Base-by-base conservation (phyloP, 106 monocot genomes). In the Chionographis japonica region DNA sequence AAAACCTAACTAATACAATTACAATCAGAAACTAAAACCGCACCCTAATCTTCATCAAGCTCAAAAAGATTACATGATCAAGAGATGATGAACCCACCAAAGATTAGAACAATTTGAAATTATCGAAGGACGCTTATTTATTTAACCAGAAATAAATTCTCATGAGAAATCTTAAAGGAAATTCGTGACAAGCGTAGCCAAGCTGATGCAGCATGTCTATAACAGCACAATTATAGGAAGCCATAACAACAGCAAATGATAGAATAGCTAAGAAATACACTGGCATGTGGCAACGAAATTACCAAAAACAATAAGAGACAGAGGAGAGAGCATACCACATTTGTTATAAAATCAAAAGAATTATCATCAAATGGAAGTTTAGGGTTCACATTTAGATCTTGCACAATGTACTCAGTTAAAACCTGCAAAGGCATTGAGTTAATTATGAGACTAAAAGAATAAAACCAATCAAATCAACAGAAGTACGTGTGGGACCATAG, bases 331-430 rank as follows among this genome's bases (percentile, higher is more conserved):
- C 61, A 54, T 84, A 95, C 95, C 89, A 89, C 89, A 68, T 92
- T 95, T 53, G 86, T 95, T 72, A 95, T 92, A 43, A 87, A 80
- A 78, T 95, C 91, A 77, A 95, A 92, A 55, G 75, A 73, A 72
- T 82, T 72, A 57, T 92, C 95, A 58, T 74, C 86, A 72, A 89
- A 95, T 72, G 89, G 95, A 74, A 95, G 91, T 65, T 92, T 86
- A 16, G 92, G 84, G 41, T 95, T 83, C 68, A 85, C 80, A 78
- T 95, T 92, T 55, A 95, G 63, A 42, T 95, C 95, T 89, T 89
- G 95, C 16, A 89, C 86, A 60, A 83, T 53, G 56, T 95, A 92
- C 54, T 95, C 91, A 58, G 91, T 95, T 63, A 95, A 76, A 74
- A 95, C 92, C 95, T 95, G 80, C 60, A 82, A 70, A 27, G n/a